A percentile compares a stretch with the other conserved stretches of the same genome.
Conservation (phyloP, 2,329 filamentous ascomycete species). For the Raffaelea arxii region DNA sequence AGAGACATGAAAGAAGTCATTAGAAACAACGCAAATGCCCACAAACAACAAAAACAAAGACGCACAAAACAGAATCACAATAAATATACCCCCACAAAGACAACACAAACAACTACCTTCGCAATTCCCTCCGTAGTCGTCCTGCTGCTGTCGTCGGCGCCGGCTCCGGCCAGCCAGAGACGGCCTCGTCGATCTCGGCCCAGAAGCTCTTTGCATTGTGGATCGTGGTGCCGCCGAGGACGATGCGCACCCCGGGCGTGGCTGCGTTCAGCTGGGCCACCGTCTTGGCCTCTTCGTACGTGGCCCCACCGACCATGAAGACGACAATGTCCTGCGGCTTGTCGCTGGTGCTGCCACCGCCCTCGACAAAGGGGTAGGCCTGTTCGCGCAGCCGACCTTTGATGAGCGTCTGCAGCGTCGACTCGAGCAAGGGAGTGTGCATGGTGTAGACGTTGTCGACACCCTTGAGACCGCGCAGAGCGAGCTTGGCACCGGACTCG, state of each 20-base stretch:
- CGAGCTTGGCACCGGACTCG: conserved; percentile 59
- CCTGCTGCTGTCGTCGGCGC: conserved; percentile 23
- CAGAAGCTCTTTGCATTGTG: conserved; percentile 84
- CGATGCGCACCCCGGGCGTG: conserved; percentile 77
- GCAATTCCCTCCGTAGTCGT: conserved; percentile 21
- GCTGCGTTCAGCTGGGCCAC: conserved; percentile 90
- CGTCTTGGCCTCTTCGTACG: conserved; percentile 95
- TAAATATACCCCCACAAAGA: not conserved
- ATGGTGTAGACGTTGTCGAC: conserved; percentile 99
- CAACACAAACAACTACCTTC: conserved; percentile 7
- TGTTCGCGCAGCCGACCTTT: conserved; percentile 81
- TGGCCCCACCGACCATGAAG: conserved; percentile 87
- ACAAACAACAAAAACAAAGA: not conserved
- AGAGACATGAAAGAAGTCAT: not conserved
- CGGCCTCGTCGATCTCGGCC: conserved; percentile 84
- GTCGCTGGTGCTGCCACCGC: conserved; percentile 68
- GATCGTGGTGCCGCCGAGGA: conserved; percentile 78
- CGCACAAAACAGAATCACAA: not conserved
- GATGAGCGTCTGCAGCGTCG: conserved; percentile 83
- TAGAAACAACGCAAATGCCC: not conserved
- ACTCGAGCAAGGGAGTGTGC: conserved; percentile 80
- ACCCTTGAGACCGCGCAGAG: conserved; percentile 90
- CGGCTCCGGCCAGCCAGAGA: conserved; percentile 73
- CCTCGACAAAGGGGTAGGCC: conserved; percentile 89
- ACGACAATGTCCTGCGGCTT: conserved; percentile 95